Evolutionary conservation across 2,329 filamentous ascomycete species (phyloP), one percentile per base, ranked within the genome.

Genomic region (Cladosporium sp.): DNA sequence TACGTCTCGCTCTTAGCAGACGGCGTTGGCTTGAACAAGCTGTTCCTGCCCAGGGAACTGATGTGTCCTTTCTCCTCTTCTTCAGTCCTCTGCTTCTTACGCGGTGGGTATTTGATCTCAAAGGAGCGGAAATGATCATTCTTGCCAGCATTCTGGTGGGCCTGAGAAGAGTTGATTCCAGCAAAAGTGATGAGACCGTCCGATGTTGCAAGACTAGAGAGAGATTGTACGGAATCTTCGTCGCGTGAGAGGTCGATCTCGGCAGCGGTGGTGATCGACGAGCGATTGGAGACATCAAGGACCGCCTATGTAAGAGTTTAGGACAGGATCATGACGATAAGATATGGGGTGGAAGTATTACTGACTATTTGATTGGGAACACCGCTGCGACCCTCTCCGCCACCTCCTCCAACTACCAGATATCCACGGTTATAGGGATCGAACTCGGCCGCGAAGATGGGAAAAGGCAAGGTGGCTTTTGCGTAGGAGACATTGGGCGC

Each of bases 41-140:
- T 72, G 8, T 70, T 69, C 55, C 78, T 78, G 40, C 77, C 77
- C 34, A 82, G 61, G 7, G 72, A 77, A 72, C 30, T 66, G 69
- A 17, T 63, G 68, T 43, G 61, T 37, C 40, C 61, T 54, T 4
- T 60, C 48, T 42, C 68, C 57, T 75, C 68, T 9, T 60, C 61
- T 20, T 67, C 57, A 1, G 63, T 56, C 57, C 69, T 68, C 43
- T 68, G 58, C 41, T 64, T 67, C 60, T 75, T 77, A 44, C 64
- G 68, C 49, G 73, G 72, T 1, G 79, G 78, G 56, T 78, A 76
- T 53, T 73, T 68, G 56, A 93, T 77, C 56, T 79, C 76, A 62
- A 95, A 87, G 8, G 88, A 79, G 57, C 90, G 82, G 57, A 97
- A 82, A 70, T 96, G 91, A 63, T 88, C 79, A 67, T 96, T 96